Conservation (phyloP, 2,329 filamentous ascomycete species). For the Parastagonospora avenae region DNA sequence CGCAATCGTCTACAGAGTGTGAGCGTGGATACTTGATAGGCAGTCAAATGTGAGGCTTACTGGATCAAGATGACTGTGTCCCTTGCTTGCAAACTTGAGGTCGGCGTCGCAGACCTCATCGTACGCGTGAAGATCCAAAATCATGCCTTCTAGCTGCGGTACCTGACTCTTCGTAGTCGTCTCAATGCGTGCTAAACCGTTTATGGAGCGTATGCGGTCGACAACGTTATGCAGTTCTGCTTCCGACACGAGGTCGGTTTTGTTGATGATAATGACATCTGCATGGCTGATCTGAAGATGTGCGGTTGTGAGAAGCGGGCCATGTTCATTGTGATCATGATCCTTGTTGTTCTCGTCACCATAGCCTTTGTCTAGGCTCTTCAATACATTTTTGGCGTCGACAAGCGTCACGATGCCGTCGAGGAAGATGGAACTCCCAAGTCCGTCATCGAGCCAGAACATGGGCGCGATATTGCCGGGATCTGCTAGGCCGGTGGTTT, state of each 20-base stretch:
- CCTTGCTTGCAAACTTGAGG: constrained; percentile 73
- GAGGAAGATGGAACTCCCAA: constrained; percentile 93
- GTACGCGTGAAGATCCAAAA: constrained; percentile 92
- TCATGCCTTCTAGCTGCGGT: constrained; percentile 79
- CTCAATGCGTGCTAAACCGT: constrained; percentile 83
- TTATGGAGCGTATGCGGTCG: constrained; percentile 80
- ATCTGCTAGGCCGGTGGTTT: constrained; percentile 94
- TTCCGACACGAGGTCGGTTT: constrained; percentile 78
- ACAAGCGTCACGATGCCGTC: constrained; percentile 96
- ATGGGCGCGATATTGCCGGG: constrained; percentile 93
- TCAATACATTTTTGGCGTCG: constrained; percentile 90
- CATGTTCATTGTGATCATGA: constrained; percentile 56
- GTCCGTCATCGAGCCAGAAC: constrained; percentile 96
- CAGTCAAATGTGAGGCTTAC: constrained; percentile 54
- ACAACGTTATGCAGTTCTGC: constrained; percentile 72
- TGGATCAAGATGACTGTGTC: constrained; percentile 89
- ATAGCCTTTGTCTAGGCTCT: constrained; percentile 72
- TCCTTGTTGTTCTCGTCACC: constrained; percentile 52
- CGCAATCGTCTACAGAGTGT: constrained; percentile 72
- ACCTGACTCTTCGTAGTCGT: constrained; percentile 80
- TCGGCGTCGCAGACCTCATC: constrained; percentile 71
- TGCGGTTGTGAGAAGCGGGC: constrained; percentile 82
- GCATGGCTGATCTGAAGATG: constrained; percentile 97
- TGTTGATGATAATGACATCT: constrained; percentile 94
- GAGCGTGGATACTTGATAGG: background rate